These are phyloP conservation scores for Pestalotiopsis sp. DNA, from an alignment of 2,329 filamentous ascomycete species.

Conservation along the genomic window DNA sequence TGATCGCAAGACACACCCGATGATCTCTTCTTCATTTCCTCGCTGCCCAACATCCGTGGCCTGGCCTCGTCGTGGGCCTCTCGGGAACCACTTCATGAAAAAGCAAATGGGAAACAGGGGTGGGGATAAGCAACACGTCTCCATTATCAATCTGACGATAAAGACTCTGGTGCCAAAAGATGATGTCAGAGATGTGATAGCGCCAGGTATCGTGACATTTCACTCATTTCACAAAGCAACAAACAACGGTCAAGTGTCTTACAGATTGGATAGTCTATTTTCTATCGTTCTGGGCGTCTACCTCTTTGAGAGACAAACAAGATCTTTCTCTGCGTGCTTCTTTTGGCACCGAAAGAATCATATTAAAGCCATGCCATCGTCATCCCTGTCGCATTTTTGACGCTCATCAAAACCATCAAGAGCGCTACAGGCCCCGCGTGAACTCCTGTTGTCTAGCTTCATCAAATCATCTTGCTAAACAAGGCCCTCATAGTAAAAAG, in stretches of 20 bases:
- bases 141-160: neutral
- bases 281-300: slow-evolving; percentile 7
- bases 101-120: neutral
- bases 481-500: slow-evolving; percentile 8
- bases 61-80: neutral
- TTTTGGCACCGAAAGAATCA: slow-evolving; percentile 2
- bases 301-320: neutral
- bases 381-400: slow-evolving; percentile 19
- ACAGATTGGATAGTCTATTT: slow-evolving; percentile 8
- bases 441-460: slow-evolving; percentile 15
- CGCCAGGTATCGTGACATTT: neutral
- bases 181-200: neutral
- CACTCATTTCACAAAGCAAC: neutral
- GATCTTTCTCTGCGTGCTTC: slow-evolving; percentile 3
- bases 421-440: slow-evolving; percentile 12
- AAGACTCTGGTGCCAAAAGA: neutral
- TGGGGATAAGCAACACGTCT: neutral
- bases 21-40: neutral
- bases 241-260: neutral
- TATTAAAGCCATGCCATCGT: slow-evolving; percentile 16
- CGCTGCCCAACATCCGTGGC: neutral
- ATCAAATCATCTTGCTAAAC: slow-evolving; percentile 9
- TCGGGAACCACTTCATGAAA: neutral
- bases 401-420: slow-evolving; percentile 14
- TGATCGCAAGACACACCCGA: neutral